Percentiles rank a stretch among this genome's conserved stretches.
Conservation (phyloP, 2,329 filamentous ascomycete genomes). For the Davidsoniella eucalypti region DNA sequence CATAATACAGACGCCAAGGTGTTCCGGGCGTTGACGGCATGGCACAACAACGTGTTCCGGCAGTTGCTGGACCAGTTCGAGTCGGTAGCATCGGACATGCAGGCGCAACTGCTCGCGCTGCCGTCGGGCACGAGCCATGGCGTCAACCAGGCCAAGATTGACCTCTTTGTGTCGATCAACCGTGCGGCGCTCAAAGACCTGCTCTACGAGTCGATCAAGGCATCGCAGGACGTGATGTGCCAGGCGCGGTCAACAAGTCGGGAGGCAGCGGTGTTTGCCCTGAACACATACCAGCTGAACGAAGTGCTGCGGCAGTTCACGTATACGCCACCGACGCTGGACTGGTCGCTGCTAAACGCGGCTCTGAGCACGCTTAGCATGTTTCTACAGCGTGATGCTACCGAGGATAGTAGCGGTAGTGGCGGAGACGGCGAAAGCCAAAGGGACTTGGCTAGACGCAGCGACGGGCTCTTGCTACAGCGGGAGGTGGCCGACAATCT, state of each 20-base stretch:
- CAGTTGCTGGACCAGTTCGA: slow-evolving; percentile 41
- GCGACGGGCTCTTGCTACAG: slow-evolving; percentile 24
- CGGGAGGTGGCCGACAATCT: slow-evolving; percentile 29
- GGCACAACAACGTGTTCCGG: slow-evolving; percentile 42
- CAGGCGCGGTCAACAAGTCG: slow-evolving; percentile 25
- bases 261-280: slow-evolving; percentile 29
- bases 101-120: slow-evolving; percentile 36
- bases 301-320: slow-evolving; percentile 34
- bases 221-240: slow-evolving; percentile 35
- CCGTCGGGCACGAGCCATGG: slow-evolving; percentile 25
- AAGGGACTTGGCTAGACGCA: not conserved
- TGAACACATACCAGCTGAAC: slow-evolving; percentile 34
- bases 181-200: slow-evolving; percentile 37
- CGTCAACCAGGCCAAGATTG: slow-evolving; percentile 29
- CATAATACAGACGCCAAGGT: slow-evolving; percentile 26
- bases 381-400: slow-evolving; percentile 22
- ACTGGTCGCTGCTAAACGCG: slow-evolving; percentile 30
- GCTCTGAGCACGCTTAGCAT: slow-evolving; percentile 30
- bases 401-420: slow-evolving; percentile 14
- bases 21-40: slow-evolving; percentile 28
- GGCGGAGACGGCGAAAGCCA: slow-evolving; percentile 16
- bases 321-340: slow-evolving; percentile 25
- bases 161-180: slow-evolving; percentile 34
- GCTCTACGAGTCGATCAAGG: slow-evolving; percentile 29
- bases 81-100: slow-evolving; percentile 37